These are phyloP conservation scores for Wallacemonas collosoma DNA, from an alignment of 208 protist species.

Conservation along the genomic window DNA sequence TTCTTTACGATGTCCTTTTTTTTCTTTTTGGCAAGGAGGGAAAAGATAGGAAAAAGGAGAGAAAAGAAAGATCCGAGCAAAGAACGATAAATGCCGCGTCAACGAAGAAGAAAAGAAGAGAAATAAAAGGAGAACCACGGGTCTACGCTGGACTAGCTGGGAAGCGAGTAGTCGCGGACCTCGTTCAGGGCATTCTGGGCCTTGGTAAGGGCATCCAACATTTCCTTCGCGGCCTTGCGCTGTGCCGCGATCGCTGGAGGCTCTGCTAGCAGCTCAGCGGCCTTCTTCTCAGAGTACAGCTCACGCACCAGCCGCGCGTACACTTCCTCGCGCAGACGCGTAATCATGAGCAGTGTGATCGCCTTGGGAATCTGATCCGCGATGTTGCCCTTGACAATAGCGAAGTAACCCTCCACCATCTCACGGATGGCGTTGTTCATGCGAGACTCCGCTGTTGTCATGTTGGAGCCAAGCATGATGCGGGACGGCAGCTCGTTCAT, in stretches of 20 bases:
- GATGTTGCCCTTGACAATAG: slow-evolving; percentile 91
- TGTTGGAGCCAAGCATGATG: slow-evolving; percentile 77
- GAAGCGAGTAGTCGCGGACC: slow-evolving; percentile 75
- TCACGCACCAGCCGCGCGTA: slow-evolving; percentile 94
- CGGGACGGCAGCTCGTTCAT: slow-evolving; percentile 80
- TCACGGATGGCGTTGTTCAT: slow-evolving; percentile 86
- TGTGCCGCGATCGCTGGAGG: slow-evolving; percentile 80
- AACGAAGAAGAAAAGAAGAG: slow-evolving; percentile 3
- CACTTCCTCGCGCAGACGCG: slow-evolving; percentile 88
- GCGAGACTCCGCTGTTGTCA: slow-evolving; percentile 74
- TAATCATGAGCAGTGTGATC: slow-evolving; percentile 98
- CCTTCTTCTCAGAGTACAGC: slow-evolving; percentile 94
- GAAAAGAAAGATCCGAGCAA: background rate
- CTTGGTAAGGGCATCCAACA: slow-evolving; percentile 90
- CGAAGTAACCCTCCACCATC: slow-evolving; percentile 93
- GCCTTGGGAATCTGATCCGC: slow-evolving; percentile 97
- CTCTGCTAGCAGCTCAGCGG: slow-evolving; percentile 95
- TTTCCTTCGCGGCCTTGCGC: slow-evolving; percentile 89
- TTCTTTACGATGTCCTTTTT: background rate
- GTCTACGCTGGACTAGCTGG: slow-evolving; percentile 1
- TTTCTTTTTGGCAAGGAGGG: background rate
- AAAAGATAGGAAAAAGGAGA: background rate
- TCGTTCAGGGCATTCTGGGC: slow-evolving; percentile 84
- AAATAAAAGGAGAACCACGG: background rate
- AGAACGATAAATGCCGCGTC: slow-evolving; percentile 6